Evolutionary conservation across 208 protist species (phyloP).

Genomic region (Phytomonas serpens): DNA sequence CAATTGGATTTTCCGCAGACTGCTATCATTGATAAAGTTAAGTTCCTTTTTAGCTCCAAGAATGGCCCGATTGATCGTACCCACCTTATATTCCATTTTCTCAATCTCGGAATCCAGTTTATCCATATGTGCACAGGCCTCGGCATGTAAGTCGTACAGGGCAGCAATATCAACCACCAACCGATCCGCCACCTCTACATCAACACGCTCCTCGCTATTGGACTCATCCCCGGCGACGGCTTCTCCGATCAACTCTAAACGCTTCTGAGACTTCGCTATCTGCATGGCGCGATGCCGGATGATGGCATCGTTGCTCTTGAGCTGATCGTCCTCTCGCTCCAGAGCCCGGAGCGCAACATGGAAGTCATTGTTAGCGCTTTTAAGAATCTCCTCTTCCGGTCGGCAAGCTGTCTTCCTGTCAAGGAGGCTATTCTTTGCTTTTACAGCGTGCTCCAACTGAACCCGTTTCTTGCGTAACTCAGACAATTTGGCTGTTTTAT

Average conservation of each 20-base stretch:
- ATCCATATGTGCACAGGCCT: slow-evolving; percentile 38
- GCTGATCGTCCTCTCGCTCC: slow-evolving; percentile 35
- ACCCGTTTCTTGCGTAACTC: slow-evolving; percentile 32
- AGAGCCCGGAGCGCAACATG: slow-evolving; percentile 46
- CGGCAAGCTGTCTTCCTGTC: slow-evolving; percentile 29
- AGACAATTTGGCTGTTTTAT: slow-evolving; percentile 40
- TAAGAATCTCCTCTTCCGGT: slow-evolving; percentile 37
- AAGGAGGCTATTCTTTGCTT: slow-evolving; percentile 42
- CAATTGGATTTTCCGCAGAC: slow-evolving; percentile 34
- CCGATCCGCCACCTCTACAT: slow-evolving; percentile 51
- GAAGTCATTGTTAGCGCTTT: slow-evolving; percentile 49
- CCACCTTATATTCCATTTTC: slow-evolving; percentile 40
- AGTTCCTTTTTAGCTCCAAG: slow-evolving; percentile 41
- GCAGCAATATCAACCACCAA: slow-evolving; percentile 51
- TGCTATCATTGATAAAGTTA: slow-evolving; percentile 41
- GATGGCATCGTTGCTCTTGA: slow-evolving; percentile 43
- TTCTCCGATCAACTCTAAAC: slow-evolving; percentile 68
- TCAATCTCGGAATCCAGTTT: slow-evolving; percentile 53
- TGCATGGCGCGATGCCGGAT: slow-evolving; percentile 61
- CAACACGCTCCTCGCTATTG: slow-evolving; percentile 46
- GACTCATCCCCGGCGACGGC: slow-evolving; percentile 45
- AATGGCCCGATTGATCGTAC: slow-evolving; percentile 42
- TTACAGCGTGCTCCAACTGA: slow-evolving; percentile 20
- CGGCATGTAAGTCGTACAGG: slow-evolving; percentile 34
- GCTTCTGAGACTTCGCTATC: slow-evolving; percentile 62